Base-by-base conservation (phyloP, 495 filamentous ascomycete species). In the Gamarada debralockiae region DNA sequence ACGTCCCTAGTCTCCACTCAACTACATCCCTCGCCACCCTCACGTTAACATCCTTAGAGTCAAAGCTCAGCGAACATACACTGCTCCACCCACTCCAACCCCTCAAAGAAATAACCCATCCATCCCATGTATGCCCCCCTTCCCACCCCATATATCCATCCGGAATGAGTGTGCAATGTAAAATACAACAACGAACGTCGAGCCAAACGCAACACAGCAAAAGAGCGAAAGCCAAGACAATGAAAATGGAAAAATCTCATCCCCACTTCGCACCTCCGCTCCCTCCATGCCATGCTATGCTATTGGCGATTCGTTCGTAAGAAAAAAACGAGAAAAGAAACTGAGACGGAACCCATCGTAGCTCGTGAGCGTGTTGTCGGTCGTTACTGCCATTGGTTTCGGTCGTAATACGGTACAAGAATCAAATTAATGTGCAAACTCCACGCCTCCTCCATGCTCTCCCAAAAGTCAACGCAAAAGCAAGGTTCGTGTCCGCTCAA, bases 331-430 rank as follows among this genome's bases (percentile, higher is more conserved):
- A 15, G 40, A 20, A 21, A 22, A n/a, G n/a, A n/a, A n/a, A n/a
- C n/a, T n/a, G n/a, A n/a, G n/a, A n/a, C n/a, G n/a, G n/a, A n/a
- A n/a, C n/a, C n/a, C n/a, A n/a, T n/a, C n/a, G 18, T 39, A 7
- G 18, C 4, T 4, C 6, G 37, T 39, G 37, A 39, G 14, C n/a
- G 5, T 15, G 6, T 39, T 14, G 5, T 39, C 40, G 10, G 18
- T 43, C 40, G 40, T 43, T 43, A 43, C 15, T 44, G 27, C 33
- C 44, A 47, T 47, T 6, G 27, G 24, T 47, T 34, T 47, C 44
- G 27, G 27, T 29, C 27, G 22, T 47, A 47, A 47, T 47, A 47
- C 44, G 24, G n/a, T 47, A 47, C 25, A 47, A 47, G 44, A 47
- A 47, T 8, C 27, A 29, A 29, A 29, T 29, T n/a, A 25, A 45